Evolutionary conservation across 495 filamentous ascomycete species (phyloP).

Genomic region (Daldinia caldariorum): DNA sequence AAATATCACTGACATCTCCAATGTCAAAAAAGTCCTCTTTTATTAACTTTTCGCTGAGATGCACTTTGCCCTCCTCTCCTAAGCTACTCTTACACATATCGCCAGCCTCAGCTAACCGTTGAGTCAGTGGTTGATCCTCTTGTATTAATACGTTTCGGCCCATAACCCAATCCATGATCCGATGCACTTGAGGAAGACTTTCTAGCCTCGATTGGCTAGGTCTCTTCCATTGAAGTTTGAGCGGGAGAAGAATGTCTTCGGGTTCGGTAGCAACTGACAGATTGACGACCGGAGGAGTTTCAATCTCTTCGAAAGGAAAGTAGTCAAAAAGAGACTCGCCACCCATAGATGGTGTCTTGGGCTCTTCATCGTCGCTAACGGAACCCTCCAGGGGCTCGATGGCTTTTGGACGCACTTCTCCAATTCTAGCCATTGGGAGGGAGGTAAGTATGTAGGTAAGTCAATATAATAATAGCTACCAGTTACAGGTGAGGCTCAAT

Average conservation of each 20-base stretch:
- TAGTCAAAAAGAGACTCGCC: constrained; percentile 26
- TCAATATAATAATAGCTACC: background rate
- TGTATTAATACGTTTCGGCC: constrained; percentile 17
- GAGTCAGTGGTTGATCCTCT: background rate
- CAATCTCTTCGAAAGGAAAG: constrained; percentile 27
- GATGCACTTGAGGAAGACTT: constrained; percentile 18
- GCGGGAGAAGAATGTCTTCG: background rate
- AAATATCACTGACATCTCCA: constrained; percentile 44
- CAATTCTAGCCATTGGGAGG: constrained; percentile 1
- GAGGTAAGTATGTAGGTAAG: background rate
- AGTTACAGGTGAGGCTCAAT: background rate
- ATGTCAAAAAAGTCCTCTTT: constrained; percentile 41
- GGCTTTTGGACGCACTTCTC: background rate
- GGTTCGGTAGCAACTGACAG: background rate
- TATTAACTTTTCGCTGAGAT: background rate
- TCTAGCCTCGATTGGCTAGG: constrained; percentile 1
- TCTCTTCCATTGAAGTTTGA: background rate
- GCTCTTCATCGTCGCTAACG: constrained; percentile 26
- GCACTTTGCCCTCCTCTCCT: background rate
- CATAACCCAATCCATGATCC: constrained; percentile 28
- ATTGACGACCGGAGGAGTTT: background rate
- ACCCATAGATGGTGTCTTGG: constrained; percentile 3
- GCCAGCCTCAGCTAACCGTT: background rate
- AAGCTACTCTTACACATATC: background rate
- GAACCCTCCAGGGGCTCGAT: constrained; percentile 5